A percentile compares a stretch with the other conserved stretches of the same genome.
Conservation (phyloP, 2,329 filamentous ascomycete genomes). For the Elsinoe batatas region DNA sequence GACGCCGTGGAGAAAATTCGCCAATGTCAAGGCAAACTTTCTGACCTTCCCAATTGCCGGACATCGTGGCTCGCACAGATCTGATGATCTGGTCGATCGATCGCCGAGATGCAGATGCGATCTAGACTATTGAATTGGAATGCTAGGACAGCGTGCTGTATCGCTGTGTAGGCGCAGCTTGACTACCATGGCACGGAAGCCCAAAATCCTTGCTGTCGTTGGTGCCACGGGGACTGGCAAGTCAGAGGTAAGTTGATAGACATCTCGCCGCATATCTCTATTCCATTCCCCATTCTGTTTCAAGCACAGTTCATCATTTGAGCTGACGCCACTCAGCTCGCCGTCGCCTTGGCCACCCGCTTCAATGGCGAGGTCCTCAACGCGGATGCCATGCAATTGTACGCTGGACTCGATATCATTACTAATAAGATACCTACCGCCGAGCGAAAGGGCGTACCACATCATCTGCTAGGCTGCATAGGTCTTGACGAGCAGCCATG, state of each 20-base stretch:
- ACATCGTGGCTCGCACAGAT: neutral
- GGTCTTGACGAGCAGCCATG: conserved; percentile 68
- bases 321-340: conserved; percentile 35
- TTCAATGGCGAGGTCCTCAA: conserved; percentile 95
- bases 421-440: conserved; percentile 79
- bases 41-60: neutral
- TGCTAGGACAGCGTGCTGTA: neutral
- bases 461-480: conserved; percentile 79
- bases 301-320: no score
- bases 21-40: conserved; percentile 4
- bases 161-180: neutral
- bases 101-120: neutral
- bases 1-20: conserved; percentile 3
- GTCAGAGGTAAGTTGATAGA: conserved; percentile 56
- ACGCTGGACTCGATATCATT: conserved; percentile 80
- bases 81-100: neutral
- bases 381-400: conserved; percentile 96
- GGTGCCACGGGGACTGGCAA: conserved; percentile 91
- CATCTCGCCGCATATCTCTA: no score
- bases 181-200: neutral
- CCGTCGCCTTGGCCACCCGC: conserved; percentile 71
- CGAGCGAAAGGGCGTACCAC: conserved; percentile 70
- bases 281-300: no score
- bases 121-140: neutral
- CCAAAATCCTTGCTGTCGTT: conserved; percentile 60